Percentiles rank a stretch among this genome's conserved stretches.
Evolutionary conservation across 768 basidiomycete genomes (phyloP).

Genomic region (Flagelloscypha sp.): DNA sequence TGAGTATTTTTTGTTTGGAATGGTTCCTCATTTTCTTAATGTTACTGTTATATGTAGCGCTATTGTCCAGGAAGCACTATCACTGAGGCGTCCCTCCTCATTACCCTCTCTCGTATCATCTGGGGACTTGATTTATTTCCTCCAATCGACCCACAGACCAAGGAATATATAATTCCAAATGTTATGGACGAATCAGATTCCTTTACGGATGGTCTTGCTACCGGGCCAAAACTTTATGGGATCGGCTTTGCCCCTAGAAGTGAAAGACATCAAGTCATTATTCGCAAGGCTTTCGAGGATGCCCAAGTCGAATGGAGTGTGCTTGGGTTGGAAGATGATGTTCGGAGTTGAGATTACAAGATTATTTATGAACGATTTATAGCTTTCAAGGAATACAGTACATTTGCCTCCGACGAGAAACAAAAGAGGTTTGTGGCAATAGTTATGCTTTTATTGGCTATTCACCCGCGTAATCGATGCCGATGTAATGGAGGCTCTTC

Average conservation of each 20-base stretch:
- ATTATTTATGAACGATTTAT: no score
- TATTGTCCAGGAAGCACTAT: slow-evolving; percentile 18
- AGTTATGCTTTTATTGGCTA: no score
- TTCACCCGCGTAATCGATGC: no score
- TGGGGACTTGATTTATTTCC: slow-evolving; percentile 14
- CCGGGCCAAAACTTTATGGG: slow-evolving; percentile 10
- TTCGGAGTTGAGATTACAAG: no score
- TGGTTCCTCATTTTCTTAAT: background rate
- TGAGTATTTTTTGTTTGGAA: background rate
- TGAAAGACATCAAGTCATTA: slow-evolving; percentile 9
- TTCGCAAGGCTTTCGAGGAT: slow-evolving; percentile 11
- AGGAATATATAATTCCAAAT: slow-evolving; percentile 11
- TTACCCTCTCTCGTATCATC: slow-evolving; percentile 11
- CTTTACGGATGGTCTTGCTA: slow-evolving; percentile 13
- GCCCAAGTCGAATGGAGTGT: slow-evolving; percentile 11
- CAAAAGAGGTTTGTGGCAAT: no score
- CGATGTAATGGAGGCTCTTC: no score
- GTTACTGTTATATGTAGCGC: slow-evolving; percentile 10
- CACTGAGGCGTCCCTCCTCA: slow-evolving; percentile 16
- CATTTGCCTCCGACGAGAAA: no score
- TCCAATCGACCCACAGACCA: slow-evolving; percentile 11
- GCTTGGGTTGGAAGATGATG: no score
- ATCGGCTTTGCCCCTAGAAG: slow-evolving; percentile 10
- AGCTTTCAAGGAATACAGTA: no score
- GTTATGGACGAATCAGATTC: slow-evolving; percentile 12